Conservation (phyloP, 768 basidiomycete genomes). For the Termitomyces sp. region DNA sequence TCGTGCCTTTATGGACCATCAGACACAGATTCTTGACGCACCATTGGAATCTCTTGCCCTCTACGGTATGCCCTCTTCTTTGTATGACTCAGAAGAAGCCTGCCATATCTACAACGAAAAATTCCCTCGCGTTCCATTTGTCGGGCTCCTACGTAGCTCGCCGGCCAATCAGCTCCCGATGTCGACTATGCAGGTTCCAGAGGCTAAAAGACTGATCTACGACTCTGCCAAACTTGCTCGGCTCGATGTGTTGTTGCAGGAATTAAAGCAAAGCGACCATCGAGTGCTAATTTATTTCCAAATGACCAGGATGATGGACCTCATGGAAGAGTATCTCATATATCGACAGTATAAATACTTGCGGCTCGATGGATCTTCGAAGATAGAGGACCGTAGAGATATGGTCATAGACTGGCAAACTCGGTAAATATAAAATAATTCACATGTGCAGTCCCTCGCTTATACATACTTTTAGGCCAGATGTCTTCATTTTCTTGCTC, state of each 20-base stretch:
- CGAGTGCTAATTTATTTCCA: constrained; percentile 97
- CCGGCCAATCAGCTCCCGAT: constrained; percentile 72
- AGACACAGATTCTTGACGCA: constrained; percentile 58
- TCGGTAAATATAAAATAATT: constrained; percentile 50
- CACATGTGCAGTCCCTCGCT: neutral
- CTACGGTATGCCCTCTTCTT: constrained; percentile 76
- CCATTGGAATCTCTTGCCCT: constrained; percentile 75
- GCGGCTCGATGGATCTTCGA: constrained; percentile 89
- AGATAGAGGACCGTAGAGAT: constrained; percentile 93
- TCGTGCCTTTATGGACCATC: constrained; percentile 75
- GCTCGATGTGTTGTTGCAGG: constrained; percentile 84
- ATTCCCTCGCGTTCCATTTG: constrained; percentile 59
- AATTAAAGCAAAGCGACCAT: constrained; percentile 91
- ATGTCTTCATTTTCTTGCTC: constrained; percentile 86
- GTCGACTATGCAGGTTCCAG: constrained; percentile 89
- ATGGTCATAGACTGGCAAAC: constrained; percentile 99
- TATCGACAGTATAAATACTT: constrained; percentile 96
- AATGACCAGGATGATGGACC: constrained; percentile 99
- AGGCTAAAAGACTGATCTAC: constrained; percentile 90
- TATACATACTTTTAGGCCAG: constrained; percentile 50
- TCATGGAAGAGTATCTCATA: constrained; percentile 98
- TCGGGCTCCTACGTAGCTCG: constrained; percentile 69
- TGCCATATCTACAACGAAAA: constrained; percentile 44
- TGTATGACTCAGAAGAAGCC: constrained; percentile 57
- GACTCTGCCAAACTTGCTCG: constrained; percentile 96